Percentiles rank a stretch among this genome's conserved stretches.
Conservation (phyloP, 2,329 filamentous ascomycete species). For the Neophaeococcomyces mojaviensis region DNA sequence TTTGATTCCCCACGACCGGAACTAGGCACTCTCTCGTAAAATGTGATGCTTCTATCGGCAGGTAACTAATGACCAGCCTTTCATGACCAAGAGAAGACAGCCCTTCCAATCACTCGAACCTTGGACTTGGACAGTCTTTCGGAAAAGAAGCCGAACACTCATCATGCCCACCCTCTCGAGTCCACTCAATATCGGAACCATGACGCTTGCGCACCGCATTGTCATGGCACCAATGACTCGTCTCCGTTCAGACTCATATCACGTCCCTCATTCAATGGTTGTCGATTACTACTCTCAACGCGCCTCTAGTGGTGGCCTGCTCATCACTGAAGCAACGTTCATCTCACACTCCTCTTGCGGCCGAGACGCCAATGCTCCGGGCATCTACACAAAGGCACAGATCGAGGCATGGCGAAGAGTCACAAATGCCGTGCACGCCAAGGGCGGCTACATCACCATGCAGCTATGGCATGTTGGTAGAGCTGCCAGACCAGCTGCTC, state of each 20-base stretch:
- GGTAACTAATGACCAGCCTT: too few relatives aligned
- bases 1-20: too few relatives aligned
- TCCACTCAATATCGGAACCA: slow-evolving; percentile 37
- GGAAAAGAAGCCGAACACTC: too few relatives aligned
- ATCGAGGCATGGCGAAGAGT: slow-evolving; percentile 44
- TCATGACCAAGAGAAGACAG: too few relatives aligned
- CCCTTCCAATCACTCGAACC: too few relatives aligned
- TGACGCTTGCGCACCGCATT: slow-evolving; percentile 45
- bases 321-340: slow-evolving; percentile 26
- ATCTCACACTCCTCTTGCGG: slow-evolving; percentile 13
- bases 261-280: slow-evolving; percentile 28
- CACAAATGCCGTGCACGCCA: slow-evolving; percentile 44
- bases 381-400: slow-evolving; percentile 29
- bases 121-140: too few relatives aligned
- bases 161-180: too few relatives aligned
- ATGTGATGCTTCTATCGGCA: too few relatives aligned
- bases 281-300: slow-evolving; percentile 37
- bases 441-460: slow-evolving; percentile 40
- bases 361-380: slow-evolving; percentile 8
- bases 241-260: slow-evolving; percentile 40
- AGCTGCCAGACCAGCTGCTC: slow-evolving; percentile 35
- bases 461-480: slow-evolving; percentile 41
- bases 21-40: too few relatives aligned
- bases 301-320: slow-evolving; percentile 29
- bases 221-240: slow-evolving; percentile 48